These are phyloP conservation scores for Quercus bicolor DNA, from an alignment of 306 rosid genomes.

Conservation along the genomic window DNA sequence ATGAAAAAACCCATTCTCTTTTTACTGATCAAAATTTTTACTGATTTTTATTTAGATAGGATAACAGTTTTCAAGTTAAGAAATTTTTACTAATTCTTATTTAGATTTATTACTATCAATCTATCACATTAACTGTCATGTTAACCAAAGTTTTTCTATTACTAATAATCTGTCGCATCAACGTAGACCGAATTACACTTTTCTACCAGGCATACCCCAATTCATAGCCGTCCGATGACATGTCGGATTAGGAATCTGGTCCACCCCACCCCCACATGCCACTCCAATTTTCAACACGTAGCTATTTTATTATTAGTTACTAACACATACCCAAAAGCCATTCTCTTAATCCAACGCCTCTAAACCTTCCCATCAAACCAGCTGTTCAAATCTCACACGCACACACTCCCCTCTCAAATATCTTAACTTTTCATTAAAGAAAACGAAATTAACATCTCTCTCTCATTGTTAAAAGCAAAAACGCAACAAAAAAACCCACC, in stretches of 20 bases:
- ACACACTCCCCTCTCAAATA: conserved; percentile 12
- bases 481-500: conserved; percentile 37
- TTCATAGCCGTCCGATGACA: conserved; percentile 46
- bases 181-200: neutral
- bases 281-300: conserved; percentile 35
- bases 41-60: too few relatives aligned
- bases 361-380: conserved; percentile 28
- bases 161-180: too few relatives aligned
- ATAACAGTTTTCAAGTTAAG: accelerated
- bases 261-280: conserved; percentile 2
- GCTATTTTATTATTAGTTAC: neutral
- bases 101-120: too few relatives aligned
- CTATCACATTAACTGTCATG: accelerated
- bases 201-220: neutral
- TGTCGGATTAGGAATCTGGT: conserved; percentile 9
- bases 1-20: too few relatives aligned
- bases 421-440: conserved; percentile 22
- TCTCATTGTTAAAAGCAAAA: conserved; percentile 20
- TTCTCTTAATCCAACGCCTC: conserved; percentile 52
- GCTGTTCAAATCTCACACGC: conserved; percentile 33
- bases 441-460: conserved; percentile 27
- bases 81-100: too few relatives aligned
- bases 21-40: too few relatives aligned
- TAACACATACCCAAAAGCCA: conserved; percentile 6
- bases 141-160: too few relatives aligned